phyloP scores from a whole-genome alignment of 2,329 filamentous ascomycete genomes.

The Scedosporium minutisporum region DNA sequence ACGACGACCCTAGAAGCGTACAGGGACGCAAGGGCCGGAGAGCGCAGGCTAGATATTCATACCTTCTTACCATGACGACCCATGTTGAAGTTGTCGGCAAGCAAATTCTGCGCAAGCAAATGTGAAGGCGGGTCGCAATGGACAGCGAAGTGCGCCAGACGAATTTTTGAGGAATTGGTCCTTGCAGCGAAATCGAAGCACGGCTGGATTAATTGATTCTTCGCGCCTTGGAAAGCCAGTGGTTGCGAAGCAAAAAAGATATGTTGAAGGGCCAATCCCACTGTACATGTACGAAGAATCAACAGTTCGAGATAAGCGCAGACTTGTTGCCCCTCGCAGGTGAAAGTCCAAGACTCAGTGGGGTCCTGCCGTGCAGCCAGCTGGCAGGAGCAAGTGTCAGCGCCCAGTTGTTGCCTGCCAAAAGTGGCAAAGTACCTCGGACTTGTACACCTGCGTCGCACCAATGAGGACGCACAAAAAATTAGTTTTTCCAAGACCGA shows the following conservation, averaged over 20 bases:
- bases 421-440: background rate
- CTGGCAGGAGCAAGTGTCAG: background rate
- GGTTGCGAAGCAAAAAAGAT: background rate
- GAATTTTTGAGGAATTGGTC: background rate
- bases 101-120: background rate
- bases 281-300: background rate
- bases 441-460: background rate
- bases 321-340: background rate
- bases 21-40: background rate
- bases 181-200: background rate
- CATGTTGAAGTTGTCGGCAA: background rate
- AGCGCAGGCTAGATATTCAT: background rate
- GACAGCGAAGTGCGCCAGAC: background rate
- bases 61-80: slow-evolving; percentile 4
- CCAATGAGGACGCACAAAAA: background rate
- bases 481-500: background rate
- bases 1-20: background rate
- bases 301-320: background rate
- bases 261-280: background rate
- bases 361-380: background rate
- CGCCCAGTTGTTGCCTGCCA: background rate
- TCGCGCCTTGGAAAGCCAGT: background rate
- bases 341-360: background rate
- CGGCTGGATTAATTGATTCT: background rate
- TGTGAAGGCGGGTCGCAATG: background rate